phyloP scores from a whole-genome alignment of 306 rosid species.

The barrel medic (Medicago truncatula) region DNA sequence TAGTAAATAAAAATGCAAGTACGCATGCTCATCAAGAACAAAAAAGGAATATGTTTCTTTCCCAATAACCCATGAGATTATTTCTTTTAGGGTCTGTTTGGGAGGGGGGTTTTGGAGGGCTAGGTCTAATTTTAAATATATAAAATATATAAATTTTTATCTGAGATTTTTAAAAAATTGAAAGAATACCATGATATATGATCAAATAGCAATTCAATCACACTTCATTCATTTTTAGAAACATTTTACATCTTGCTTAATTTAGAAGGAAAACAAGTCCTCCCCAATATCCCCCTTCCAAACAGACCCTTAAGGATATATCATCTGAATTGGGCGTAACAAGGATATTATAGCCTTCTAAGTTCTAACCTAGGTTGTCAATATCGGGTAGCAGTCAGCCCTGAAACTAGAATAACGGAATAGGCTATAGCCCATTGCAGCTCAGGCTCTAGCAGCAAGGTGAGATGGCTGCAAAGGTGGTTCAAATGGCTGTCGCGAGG shows the following conservation, averaged over 20 bases:
- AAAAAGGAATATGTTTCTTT: slow-evolving; percentile 20
- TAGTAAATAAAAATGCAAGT: slow-evolving; percentile 4
- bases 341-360: slow-evolving; percentile 31
- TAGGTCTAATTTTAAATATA: too few species aligned
- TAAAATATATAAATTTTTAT: too few species aligned
- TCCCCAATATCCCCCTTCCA: too few species aligned
- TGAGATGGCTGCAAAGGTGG: neutral
- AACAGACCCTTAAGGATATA: slow-evolving; percentile 1
- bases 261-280: too few species aligned
- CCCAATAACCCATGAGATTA: slow-evolving; percentile 15
- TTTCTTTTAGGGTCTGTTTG: neutral
- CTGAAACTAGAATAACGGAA: neutral
- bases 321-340: slow-evolving; percentile 29
- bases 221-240: too few species aligned
- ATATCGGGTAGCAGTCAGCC: neutral
- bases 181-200: too few species aligned
- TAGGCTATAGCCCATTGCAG: neutral
- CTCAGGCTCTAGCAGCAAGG: neutral
- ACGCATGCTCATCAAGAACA: slow-evolving; percentile 38
- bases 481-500: neutral
- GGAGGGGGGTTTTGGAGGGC: too few species aligned
- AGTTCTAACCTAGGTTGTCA: slow-evolving; percentile 21
- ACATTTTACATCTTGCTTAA: too few species aligned
- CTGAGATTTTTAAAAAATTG: too few species aligned
- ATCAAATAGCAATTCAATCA: too few species aligned